phyloP scores from a whole-genome alignment of 345 rosid genomes.

The Hibiscus mutabilis region DNA sequence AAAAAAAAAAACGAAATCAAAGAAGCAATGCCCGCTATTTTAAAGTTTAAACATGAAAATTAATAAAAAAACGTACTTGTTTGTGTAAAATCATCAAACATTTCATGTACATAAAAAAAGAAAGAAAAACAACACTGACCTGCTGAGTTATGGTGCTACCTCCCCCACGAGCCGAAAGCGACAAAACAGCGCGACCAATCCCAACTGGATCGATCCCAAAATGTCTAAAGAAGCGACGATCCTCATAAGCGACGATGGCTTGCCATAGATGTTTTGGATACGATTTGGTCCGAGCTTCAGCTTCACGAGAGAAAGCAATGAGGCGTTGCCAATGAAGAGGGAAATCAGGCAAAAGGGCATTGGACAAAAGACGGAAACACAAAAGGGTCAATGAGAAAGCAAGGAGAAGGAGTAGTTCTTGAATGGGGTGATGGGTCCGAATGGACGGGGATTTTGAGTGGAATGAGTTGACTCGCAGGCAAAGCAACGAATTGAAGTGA shows the following conservation, averaged over 20 bases:
- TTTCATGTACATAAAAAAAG: background rate
- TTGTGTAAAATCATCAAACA: slow-evolving; percentile 8
- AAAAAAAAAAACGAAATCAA: background rate
- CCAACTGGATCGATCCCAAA: slow-evolving; percentile 24
- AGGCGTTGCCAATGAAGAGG: slow-evolving; percentile 21
- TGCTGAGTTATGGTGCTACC: slow-evolving; percentile 28
- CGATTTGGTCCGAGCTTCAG: slow-evolving; percentile 13
- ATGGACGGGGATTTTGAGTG: background rate
- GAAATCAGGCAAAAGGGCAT: slow-evolving; percentile 14
- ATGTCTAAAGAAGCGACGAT: slow-evolving; percentile 20
- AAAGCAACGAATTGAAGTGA: background rate
- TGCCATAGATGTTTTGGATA: slow-evolving; percentile 24
- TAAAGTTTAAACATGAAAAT: background rate
- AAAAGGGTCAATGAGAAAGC: slow-evolving; percentile 7
- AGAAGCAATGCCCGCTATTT: background rate
- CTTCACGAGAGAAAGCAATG: slow-evolving; percentile 17
- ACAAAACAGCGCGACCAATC: slow-evolving; percentile 20
- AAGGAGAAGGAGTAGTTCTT: background rate
- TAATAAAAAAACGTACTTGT: background rate
- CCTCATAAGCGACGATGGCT: slow-evolving; percentile 30
- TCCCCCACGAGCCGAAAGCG: slow-evolving; percentile 24
- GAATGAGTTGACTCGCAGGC: slow-evolving; percentile 4
- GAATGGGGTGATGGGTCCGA: slow-evolving; percentile 4
- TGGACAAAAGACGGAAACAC: slow-evolving; percentile 5
- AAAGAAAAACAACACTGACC: background rate